Conservation (phyloP, 768 basidiomycete genomes). For the Pulveroboletus ravenelii region DNA sequence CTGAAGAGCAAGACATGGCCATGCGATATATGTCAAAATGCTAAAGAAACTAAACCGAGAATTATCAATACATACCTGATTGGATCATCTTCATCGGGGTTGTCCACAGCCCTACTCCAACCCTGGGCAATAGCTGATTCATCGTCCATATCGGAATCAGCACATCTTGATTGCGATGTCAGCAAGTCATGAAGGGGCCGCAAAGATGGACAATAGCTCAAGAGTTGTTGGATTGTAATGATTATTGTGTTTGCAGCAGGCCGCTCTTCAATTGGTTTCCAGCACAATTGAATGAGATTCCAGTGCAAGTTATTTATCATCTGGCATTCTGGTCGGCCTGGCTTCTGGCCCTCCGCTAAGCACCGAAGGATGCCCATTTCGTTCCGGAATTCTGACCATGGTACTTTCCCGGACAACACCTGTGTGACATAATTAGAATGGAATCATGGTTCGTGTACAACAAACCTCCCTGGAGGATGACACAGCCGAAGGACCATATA, state of each 20-base stretch:
- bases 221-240: background rate
- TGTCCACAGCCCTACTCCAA: too few relatives aligned
- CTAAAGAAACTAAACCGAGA: too few relatives aligned
- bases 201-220: background rate
- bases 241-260: background rate
- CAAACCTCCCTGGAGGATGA: slow-evolving; percentile 21
- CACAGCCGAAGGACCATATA: slow-evolving; percentile 25
- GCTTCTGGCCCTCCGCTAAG: background rate
- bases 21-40: too few relatives aligned
- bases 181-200: background rate
- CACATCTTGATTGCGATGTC: background rate
- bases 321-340: background rate
- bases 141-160: too few relatives aligned
- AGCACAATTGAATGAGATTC: slow-evolving; percentile 8
- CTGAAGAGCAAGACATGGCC: too few relatives aligned
- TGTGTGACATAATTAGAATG: background rate
- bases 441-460: slow-evolving; percentile 8
- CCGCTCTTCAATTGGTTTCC: background rate
- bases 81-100: too few relatives aligned
- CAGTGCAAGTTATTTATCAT: slow-evolving; percentile 4
- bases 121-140: too few relatives aligned
- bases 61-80: too few relatives aligned
- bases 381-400: slow-evolving; percentile 6
- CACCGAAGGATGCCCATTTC: slow-evolving; percentile 2
- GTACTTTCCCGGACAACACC: slow-evolving; percentile 7